Conservation (phyloP, 1,284 basidiomycete species). For the Prillingera fragicola region DNA sequence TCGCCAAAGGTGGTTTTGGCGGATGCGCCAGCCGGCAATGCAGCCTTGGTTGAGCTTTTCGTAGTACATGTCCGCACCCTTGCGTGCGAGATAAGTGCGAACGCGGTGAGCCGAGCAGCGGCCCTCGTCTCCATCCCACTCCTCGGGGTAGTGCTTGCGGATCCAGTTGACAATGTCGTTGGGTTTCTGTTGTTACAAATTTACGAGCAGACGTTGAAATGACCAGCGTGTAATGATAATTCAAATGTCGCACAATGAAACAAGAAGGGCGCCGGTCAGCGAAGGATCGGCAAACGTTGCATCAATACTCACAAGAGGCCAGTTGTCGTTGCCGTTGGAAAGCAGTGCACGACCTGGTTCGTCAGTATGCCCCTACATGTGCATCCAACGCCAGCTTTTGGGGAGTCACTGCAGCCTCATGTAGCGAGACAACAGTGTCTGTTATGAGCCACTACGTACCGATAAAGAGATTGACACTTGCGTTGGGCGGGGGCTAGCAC, state of each 20-base stretch:
- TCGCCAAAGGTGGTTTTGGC: slow-evolving; percentile 45
- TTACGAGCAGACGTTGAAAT: no score
- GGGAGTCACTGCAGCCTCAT: background rate
- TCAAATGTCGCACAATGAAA: background rate
- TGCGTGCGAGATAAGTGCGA: slow-evolving; percentile 45
- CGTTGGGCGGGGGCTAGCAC: slow-evolving; percentile 44
- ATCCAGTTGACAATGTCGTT: slow-evolving; percentile 48
- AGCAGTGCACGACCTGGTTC: slow-evolving; percentile 37
- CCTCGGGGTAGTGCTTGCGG: slow-evolving; percentile 43
- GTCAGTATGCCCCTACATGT: no score
- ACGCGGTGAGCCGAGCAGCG: slow-evolving; percentile 45
- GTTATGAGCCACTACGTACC: slow-evolving; percentile 24
- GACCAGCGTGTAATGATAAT: background rate
- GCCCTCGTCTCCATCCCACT: slow-evolving; percentile 47
- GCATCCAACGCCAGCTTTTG: no score
- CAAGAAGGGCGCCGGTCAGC: background rate
- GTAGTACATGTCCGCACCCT: slow-evolving; percentile 48
- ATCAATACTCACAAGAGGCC: slow-evolving; percentile 38
- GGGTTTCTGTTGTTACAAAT: no score
- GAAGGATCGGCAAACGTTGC: background rate
- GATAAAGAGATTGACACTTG: slow-evolving; percentile 45
- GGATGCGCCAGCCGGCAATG: slow-evolving; percentile 44
- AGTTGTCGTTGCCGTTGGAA: slow-evolving; percentile 46
- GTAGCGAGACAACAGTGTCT: background rate
- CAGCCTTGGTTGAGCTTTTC: slow-evolving; percentile 45